These are phyloP conservation scores for Ilyonectria sp. DNA, from an alignment of 2,329 filamentous ascomycete genomes.

Conservation along the genomic window DNA sequence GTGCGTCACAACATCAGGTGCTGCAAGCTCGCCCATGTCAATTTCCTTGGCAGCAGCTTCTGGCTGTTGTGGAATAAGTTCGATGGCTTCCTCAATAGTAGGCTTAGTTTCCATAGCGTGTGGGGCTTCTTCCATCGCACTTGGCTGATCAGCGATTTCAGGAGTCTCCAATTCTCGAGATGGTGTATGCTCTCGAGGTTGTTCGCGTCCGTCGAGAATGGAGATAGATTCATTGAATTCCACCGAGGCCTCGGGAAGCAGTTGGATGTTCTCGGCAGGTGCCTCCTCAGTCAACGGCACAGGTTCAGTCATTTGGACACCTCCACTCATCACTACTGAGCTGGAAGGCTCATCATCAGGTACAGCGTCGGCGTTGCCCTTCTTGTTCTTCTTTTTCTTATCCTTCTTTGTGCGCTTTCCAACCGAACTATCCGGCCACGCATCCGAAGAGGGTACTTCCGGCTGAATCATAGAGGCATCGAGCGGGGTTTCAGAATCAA, in stretches of 20 bases:
- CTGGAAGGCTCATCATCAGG: not conserved
- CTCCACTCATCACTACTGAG: not conserved
- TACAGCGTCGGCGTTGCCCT: conserved; percentile 34
- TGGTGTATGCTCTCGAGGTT: not conserved
- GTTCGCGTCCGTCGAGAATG: not conserved
- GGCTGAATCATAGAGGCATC: not conserved
- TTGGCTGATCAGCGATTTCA: not conserved
- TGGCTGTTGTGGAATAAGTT: not conserved
- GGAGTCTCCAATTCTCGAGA: not conserved
- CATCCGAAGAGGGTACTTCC: conserved; percentile 3
- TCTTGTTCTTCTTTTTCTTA: conserved; percentile 54
- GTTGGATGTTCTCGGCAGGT: not conserved
- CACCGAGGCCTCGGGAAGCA: not conserved
- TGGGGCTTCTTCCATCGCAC: not conserved
- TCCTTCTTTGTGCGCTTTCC: conserved; percentile 44
- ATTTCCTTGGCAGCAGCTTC: not conserved
- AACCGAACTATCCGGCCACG: conserved; percentile 9
- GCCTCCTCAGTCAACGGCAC: not conserved
- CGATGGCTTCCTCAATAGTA: not conserved
- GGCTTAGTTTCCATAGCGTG: not conserved
- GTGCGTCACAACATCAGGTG: not conserved
- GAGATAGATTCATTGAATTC: not conserved
- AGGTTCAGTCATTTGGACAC: conserved; percentile 17
- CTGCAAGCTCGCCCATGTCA: not conserved
- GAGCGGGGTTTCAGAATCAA: conserved; percentile 1